phyloP scores from a whole-genome alignment of 2,329 filamentous ascomycete species.

The Pseudocercospora fuligena region DNA sequence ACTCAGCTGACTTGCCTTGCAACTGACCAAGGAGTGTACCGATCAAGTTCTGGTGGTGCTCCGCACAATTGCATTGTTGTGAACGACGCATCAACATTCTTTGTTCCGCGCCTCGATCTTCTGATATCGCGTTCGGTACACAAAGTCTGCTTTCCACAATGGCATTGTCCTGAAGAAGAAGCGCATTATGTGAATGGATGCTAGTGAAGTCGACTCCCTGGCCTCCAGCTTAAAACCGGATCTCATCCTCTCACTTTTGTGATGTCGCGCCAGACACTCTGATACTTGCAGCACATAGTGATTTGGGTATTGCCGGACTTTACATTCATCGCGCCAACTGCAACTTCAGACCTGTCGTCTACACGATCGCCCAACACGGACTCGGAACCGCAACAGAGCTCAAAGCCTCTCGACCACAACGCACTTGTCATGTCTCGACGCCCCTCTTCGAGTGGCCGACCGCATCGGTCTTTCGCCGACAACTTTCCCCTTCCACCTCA shows the following conservation, averaged over 20 bases:
- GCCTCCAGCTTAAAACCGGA: background rate
- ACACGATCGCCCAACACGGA: background rate
- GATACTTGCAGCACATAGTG: background rate
- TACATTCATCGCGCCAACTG: background rate
- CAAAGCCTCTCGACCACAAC: background rate
- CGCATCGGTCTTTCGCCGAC: background rate
- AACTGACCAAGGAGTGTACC: background rate
- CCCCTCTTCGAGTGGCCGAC: background rate
- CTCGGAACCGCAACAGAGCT: background rate
- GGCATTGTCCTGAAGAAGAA: background rate
- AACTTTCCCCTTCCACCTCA: background rate
- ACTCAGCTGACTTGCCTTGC: background rate
- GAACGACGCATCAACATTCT: background rate
- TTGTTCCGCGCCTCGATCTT: background rate
- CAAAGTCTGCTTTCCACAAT: background rate
- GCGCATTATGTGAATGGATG: background rate
- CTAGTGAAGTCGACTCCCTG: background rate
- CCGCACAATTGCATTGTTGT: background rate
- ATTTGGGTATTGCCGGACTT: background rate
- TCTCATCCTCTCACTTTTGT: background rate
- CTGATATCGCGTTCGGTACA: background rate
- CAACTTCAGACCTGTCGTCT: background rate
- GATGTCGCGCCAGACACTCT: background rate
- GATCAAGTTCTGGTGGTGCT: background rate
- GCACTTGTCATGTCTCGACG: background rate